Evolutionary conservation across 1,139 yeast species (phyloP), one percentile per base, ranked within the genome.

Genomic region (Nakaseomyces nivariensis): DNA sequence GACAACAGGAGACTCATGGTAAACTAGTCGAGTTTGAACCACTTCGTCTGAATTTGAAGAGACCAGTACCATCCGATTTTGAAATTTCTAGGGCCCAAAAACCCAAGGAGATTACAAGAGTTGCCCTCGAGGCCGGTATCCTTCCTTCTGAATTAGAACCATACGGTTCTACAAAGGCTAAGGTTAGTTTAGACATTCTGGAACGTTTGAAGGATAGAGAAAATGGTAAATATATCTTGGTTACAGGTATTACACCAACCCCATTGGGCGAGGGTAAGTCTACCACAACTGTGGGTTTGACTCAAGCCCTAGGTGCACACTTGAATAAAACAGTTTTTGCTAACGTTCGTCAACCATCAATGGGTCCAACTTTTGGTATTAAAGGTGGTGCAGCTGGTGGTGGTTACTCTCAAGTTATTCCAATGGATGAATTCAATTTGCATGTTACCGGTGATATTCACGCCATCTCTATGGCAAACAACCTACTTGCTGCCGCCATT

Each of bases 321-420:
- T 72, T 84, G 63, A 76, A 78, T 45, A 75, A 74, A 56, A 81
- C 84, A 52, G 76, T 87, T 13, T 76, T 85, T 66, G 94, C 92
- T 49, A 84, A 84, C 60, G 89, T 85, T 45, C 77, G 94, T 68
- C 94, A 85, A 64, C 92, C 94, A 11, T 82, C 89, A 11, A 83
- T 84, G 90, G 94, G 94, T 25, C 94, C 94, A 49, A 85, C 92
- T 8, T 84, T 85, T 61, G 94, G 94, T 67, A 86, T 84, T 51
- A 85, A 85, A 68, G 94, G 94, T 64, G 92, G 92, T 67, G 94
- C 94, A 54, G 92, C 94, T 9, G 94, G 94, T 59, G 94, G 92
- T 64, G 92, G 92, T 49, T 84, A 83, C 63, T 76, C 94, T 6
- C 92, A 85, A 67, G 92, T 84, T 26, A 84, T 85, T 62, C 94